Evolutionary conservation across 768 basidiomycete species (phyloP).

Genomic region (Pleurotus pulmonarius): DNA sequence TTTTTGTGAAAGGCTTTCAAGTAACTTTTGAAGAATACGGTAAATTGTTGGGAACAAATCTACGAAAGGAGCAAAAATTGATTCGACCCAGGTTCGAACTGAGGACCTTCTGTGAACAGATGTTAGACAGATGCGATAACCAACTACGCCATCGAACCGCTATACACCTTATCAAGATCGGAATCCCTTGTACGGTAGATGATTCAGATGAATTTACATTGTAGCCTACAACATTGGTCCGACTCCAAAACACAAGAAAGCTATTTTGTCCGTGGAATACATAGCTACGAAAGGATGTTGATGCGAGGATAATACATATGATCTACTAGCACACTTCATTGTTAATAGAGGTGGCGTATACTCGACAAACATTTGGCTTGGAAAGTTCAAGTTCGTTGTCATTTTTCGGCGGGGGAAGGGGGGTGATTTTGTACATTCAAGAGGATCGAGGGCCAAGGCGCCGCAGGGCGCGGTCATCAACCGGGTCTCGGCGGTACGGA

Average conservation of each 20-base stretch:
- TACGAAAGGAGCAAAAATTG: constrained; percentile 15
- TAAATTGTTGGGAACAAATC: too few species aligned
- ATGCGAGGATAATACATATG: background rate
- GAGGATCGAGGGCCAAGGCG: constrained; percentile 29
- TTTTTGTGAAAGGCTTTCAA: too few species aligned
- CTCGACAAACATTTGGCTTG: background rate
- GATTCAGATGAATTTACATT: too few species aligned
- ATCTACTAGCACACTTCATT: background rate
- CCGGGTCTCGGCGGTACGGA: constrained; percentile 55
- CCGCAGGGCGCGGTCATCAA: constrained; percentile 61
- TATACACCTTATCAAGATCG: background rate
- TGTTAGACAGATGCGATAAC: constrained; percentile 85
- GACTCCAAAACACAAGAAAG: too few species aligned
- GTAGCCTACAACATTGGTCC: too few species aligned
- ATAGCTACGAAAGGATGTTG: too few species aligned
- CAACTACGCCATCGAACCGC: constrained; percentile 59
- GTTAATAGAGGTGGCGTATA: constrained; percentile 2
- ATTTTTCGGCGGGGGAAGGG: background rate
- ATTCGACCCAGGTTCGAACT: constrained; percentile 65
- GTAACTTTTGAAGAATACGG: too few species aligned
- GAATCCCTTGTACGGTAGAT: too few species aligned
- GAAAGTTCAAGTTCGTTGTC: background rate
- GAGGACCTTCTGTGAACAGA: constrained; percentile 60
- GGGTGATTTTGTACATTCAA: constrained; percentile 7
- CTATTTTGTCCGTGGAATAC: too few species aligned